Base-by-base conservation (phyloP, 176 grass and related monocot species). In the Cenchrus purpureus region DNA sequence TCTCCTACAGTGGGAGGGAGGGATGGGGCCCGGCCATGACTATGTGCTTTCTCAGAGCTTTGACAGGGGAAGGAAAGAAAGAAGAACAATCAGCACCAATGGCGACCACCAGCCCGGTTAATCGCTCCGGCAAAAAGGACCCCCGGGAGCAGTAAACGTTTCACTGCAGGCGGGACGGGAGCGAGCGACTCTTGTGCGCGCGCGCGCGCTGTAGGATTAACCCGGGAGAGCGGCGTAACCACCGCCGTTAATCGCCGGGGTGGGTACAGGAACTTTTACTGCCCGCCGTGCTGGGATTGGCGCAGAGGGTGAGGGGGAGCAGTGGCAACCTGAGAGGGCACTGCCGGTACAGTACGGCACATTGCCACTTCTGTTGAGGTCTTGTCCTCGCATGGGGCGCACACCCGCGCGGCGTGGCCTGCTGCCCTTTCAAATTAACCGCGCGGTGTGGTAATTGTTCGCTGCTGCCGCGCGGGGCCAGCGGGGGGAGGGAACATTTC, bases 311-410 rank as follows among this genome's bases (percentile, higher is more conserved):
- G 6, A 40, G 37, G 12, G 48, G 73, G 59, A 83, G 80, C 84
- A 87, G 84, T 69, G 68, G 75, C 68, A 74, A 55, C 80, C 84
- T 87, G 84, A 87, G 80, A 74, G 60, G 79, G 44, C 89, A 80
- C 74, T 87, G 89, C 40, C 3, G 80, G 51, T 66, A 53, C 84
- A 8, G 89, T 79, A 87, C 60, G 74, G 53, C 68, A 2, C 89
- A 84, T 83, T 68, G 89, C 89, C 80, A 84, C 84, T 87, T 90
- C 52, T 90, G 88, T 73, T 86, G 83, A 78, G 75, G 74, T 37
- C 71, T 5, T 67, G 75, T 71, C 62, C 84, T 74, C 59, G 46
- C 15, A 34, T 32, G 87, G 77, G 69, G 83, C 88, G 77, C 73
- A 74, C 85, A 25, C 55, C 84, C 25, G 14, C 1, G 29, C 51